phyloP scores from a whole-genome alignment of 306 rosid genomes.

The Lupinus albus region DNA sequence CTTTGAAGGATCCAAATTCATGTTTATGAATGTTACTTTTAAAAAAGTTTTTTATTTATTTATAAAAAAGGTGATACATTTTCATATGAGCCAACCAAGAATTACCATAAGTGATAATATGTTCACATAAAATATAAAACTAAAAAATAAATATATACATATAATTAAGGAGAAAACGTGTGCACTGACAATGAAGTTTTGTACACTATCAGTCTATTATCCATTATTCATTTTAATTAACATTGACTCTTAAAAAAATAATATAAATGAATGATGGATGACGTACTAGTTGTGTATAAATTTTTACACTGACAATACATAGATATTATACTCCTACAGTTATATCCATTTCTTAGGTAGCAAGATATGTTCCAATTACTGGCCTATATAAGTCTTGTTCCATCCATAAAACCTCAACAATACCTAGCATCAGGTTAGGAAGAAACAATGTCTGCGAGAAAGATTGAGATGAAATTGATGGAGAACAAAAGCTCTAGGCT shows the following conservation, averaged over 20 bases:
- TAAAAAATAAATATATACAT: too few species aligned
- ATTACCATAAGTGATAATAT: neutral
- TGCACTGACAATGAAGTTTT: too few species aligned
- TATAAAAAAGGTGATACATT: neutral
- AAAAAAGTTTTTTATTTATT: neutral
- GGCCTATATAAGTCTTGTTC: neutral
- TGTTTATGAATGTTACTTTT: neutral
- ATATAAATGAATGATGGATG: too few species aligned
- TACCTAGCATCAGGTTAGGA: neutral
- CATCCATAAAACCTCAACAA: neutral
- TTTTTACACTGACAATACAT: too few species aligned
- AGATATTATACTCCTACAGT: too few species aligned
- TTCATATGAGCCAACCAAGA: neutral
- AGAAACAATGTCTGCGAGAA: slow-evolving; percentile 45
- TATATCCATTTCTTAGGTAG: neutral
- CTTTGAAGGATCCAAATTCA: too few species aligned
- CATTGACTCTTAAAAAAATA: too few species aligned
- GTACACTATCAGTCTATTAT: too few species aligned
- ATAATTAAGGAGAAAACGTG: too few species aligned
- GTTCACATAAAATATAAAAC: neutral
- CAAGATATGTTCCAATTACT: neutral
- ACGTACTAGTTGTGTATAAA: too few species aligned
- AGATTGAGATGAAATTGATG: slow-evolving; percentile 60
- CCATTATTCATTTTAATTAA: too few species aligned
- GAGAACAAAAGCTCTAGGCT: slow-evolving; percentile 51